A percentile compares a stretch with the other conserved stretches of the same genome.
Evolutionary conservation across 768 basidiomycete genomes (phyloP).

Genomic region (Lanmaoa rubissima): DNA sequence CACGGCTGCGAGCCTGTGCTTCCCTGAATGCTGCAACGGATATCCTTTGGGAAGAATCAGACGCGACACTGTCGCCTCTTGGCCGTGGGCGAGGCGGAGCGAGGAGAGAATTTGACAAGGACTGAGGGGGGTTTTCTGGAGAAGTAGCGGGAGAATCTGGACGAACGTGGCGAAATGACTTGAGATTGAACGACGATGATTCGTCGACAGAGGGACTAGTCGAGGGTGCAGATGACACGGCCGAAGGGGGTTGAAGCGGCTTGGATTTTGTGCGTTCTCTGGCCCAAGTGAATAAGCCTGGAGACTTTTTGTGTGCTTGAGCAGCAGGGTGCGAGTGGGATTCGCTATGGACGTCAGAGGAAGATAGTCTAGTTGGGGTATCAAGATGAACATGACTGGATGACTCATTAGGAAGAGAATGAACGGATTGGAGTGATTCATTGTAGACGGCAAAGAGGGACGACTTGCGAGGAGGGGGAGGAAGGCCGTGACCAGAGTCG

Average conservation of each 20-base stretch:
- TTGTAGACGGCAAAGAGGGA: constrained; percentile 61
- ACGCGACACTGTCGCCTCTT: constrained; percentile 56
- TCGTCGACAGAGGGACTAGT: constrained; percentile 21
- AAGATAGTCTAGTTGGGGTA: constrained; percentile 19
- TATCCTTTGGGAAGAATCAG: constrained; percentile 70
- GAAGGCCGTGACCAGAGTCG: constrained; percentile 43
- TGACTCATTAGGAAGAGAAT: constrained; percentile 55
- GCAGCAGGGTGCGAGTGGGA: constrained; percentile 15
- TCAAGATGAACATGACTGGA: constrained; percentile 17
- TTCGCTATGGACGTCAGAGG: constrained; percentile 10
- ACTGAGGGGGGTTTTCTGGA: constrained; percentile 23
- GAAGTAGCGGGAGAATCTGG: constrained; percentile 38
- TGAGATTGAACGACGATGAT: constrained; percentile 62
- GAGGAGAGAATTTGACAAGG: constrained; percentile 25
- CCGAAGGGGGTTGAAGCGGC: constrained; percentile 29
- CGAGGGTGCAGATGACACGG: constrained; percentile 32
- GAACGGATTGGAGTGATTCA: constrained; percentile 50
- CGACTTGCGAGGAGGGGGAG: constrained; percentile 62
- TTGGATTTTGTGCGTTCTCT: constrained; percentile 38
- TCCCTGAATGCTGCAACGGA: constrained; percentile 82
- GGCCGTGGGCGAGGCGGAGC: constrained; percentile 47
- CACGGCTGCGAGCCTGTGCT: constrained; percentile 62
- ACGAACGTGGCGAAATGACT: constrained; percentile 68
- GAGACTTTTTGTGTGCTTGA: constrained; percentile 33
- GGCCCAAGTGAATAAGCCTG: constrained; percentile 36